Base-by-base conservation (phyloP, 2,329 filamentous ascomycete species). In the Pseudohalonectria lignicola region DNA sequence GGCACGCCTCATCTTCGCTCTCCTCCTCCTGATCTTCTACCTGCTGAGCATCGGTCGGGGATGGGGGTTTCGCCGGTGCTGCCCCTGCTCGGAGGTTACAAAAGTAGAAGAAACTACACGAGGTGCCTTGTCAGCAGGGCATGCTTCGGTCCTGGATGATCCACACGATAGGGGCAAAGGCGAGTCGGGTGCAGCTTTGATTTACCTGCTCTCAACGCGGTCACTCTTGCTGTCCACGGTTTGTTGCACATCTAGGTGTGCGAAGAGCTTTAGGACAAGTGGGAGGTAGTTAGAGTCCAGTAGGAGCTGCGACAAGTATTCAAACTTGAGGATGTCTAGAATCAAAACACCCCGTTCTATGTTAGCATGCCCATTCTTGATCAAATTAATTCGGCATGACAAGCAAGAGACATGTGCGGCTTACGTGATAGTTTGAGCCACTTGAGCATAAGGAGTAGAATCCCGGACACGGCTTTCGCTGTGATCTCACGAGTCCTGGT, bases 221-320 rank as follows among this genome's bases (percentile, higher is more conserved):
- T 95, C 88, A 41, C 82, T 82, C 53, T 79, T 83, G 60, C 82
- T 87, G 48, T 93, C 87, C 23, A 94, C 82, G 4, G 88, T 76
- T 52, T 86, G 82, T 48, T 95, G 90, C 26, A 95, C 79, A 46
- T 98, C 93, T 57, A 95, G 88, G 53, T 94, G 81, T 36, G 90
- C 87, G 56, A 95, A 88, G 35, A 95, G 76, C 62, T 96, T 96
- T 23, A 98, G 65, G 18, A 94, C 82, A 21, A 98, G 67, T 1
- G 90, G 90, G 6, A 98, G 71, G 56, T 95, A 98, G 56, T 94
- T 96, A 4, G 86, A 92, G 59, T 98, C 92, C 20, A 98, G 71
- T 10, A 98, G 66, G 3, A 98, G 72, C 53, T 98, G 92, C 1
- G 87, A 90, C 52, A 98, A 66, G 52, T 95, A 96, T 60, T 98